Evolutionary conservation across 805 yeast species (phyloP).

Genomic region (Wickerhamomyces mucosus): DNA sequence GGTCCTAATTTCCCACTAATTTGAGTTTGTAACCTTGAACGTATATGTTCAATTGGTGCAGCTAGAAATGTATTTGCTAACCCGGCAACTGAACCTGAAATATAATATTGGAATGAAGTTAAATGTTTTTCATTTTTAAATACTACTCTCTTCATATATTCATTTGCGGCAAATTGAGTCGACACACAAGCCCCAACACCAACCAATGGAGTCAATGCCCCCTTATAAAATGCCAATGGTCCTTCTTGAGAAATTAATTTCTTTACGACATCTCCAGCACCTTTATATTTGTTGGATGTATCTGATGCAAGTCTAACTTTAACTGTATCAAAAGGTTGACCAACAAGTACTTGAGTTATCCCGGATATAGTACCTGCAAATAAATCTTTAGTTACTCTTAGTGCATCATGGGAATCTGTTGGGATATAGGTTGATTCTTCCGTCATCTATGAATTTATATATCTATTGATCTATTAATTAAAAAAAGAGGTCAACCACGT

Average conservation of each 20-base stretch:
- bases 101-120: constrained; percentile 57
- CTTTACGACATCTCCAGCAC: constrained; percentile 70
- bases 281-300: constrained; percentile 62
- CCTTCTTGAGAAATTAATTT: constrained; percentile 75
- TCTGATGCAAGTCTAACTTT: constrained; percentile 89
- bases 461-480: neutral
- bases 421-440: constrained; percentile 9
- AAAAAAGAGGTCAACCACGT: no score
- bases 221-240: constrained; percentile 78
- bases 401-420: constrained; percentile 9
- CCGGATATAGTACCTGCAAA: constrained; percentile 92
- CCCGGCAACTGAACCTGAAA: constrained; percentile 89
- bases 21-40: constrained; percentile 91
- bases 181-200: constrained; percentile 99
- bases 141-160: constrained; percentile 81
- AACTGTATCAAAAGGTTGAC: constrained; percentile 94
- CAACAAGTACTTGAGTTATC: constrained; percentile 87
- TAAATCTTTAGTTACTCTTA: constrained; percentile 18
- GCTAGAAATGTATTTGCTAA: constrained; percentile 83
- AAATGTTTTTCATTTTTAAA: constrained; percentile 31
- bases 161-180: constrained; percentile 92
- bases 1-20: constrained; percentile 65
- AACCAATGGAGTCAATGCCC: constrained; percentile 83
- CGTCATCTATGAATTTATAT: no score
- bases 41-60: constrained; percentile 88